These are phyloP conservation scores for Brassica hybrid DNA, from an alignment of 441 rosid genomes.

Conservation along the genomic window DNA sequence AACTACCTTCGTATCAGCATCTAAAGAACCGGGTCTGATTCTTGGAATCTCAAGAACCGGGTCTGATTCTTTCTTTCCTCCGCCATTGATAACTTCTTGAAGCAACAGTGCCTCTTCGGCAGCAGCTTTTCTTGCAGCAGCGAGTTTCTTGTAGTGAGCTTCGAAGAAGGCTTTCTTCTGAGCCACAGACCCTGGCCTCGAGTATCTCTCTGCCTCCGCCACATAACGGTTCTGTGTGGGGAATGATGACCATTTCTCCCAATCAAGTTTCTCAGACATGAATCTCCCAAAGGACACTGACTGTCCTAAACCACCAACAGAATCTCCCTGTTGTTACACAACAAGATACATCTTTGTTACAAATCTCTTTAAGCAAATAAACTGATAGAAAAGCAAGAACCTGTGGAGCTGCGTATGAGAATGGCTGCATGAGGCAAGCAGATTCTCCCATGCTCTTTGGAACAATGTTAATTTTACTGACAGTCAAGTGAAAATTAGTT, in stretches of 20 bases:
- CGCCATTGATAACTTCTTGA: slow-evolving; percentile 30
- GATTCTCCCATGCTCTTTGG: slow-evolving; percentile 58
- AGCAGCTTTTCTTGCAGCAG: slow-evolving; percentile 77
- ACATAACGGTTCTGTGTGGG: slow-evolving; percentile 63
- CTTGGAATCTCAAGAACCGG: slow-evolving; percentile 21
- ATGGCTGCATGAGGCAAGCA: slow-evolving; percentile 72
- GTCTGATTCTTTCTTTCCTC: slow-evolving; percentile 22
- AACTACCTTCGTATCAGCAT: slow-evolving; percentile 26
- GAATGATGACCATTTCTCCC: slow-evolving; percentile 83
- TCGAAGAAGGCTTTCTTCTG: slow-evolving; percentile 85
- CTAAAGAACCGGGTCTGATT: slow-evolving; percentile 1
- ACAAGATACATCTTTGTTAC: slow-evolving; percentile 16
- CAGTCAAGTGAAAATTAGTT: slow-evolving; percentile 8
- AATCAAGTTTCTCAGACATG: slow-evolving; percentile 62
- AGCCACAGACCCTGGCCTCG: slow-evolving; percentile 80
- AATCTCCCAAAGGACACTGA: slow-evolving; percentile 78
- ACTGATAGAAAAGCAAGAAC: slow-evolving; percentile 30
- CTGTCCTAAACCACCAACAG: slow-evolving; percentile 53
- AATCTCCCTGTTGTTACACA: slow-evolving; percentile 49
- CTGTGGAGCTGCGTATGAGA: slow-evolving; percentile 59
- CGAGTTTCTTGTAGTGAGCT: slow-evolving; percentile 75
- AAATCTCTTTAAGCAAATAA: not conserved
- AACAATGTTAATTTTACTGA: slow-evolving; percentile 33
- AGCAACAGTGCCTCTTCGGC: slow-evolving; percentile 49
- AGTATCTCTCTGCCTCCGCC: slow-evolving; percentile 73